phyloP scores from a whole-genome alignment of 2,329 filamentous ascomycete species.

The Bimuria novae-zelandiae region DNA sequence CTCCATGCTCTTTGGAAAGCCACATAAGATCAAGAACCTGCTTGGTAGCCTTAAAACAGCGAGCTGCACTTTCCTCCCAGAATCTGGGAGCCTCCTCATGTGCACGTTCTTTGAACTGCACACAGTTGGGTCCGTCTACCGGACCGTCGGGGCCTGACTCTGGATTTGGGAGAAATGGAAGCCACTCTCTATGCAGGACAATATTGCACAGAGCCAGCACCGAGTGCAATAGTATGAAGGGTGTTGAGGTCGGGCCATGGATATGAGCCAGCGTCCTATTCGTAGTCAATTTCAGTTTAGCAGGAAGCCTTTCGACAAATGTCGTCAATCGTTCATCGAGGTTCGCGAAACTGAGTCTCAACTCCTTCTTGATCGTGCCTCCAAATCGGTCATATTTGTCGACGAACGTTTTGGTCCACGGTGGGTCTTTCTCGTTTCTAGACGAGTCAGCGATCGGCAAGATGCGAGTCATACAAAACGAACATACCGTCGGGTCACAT shows the following conservation, averaged over 20 bases:
- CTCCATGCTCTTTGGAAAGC: constrained; percentile 63
- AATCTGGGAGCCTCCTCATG: constrained; percentile 50
- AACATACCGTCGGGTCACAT: constrained; percentile 58
- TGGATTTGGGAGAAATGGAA: constrained; percentile 67
- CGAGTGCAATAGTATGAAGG: constrained; percentile 70
- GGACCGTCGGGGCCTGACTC: constrained; percentile 58
- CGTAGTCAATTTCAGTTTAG: constrained; percentile 59
- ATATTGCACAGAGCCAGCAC: constrained; percentile 68
- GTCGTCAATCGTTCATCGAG: constrained; percentile 51
- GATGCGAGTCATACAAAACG: not conserved
- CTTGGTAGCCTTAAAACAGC: constrained; percentile 65
- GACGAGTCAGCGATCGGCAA: constrained; percentile 10
- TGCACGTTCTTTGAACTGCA: constrained; percentile 51
- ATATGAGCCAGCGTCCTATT: constrained; percentile 69
- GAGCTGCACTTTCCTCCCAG: constrained; percentile 66
- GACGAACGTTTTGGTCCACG: constrained; percentile 61
- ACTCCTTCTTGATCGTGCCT: not conserved
- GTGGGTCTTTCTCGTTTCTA: constrained; percentile 55
- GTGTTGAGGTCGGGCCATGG: constrained; percentile 64
- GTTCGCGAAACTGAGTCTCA: constrained; percentile 53
- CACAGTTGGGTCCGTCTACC: constrained; percentile 62
- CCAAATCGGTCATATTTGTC: not conserved
- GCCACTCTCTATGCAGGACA: constrained; percentile 70
- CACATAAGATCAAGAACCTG: constrained; percentile 68
- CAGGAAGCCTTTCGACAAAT: constrained; percentile 7